Conservation (phyloP, 176 grass and related monocot genomes). For the Carex pumila region DNA sequence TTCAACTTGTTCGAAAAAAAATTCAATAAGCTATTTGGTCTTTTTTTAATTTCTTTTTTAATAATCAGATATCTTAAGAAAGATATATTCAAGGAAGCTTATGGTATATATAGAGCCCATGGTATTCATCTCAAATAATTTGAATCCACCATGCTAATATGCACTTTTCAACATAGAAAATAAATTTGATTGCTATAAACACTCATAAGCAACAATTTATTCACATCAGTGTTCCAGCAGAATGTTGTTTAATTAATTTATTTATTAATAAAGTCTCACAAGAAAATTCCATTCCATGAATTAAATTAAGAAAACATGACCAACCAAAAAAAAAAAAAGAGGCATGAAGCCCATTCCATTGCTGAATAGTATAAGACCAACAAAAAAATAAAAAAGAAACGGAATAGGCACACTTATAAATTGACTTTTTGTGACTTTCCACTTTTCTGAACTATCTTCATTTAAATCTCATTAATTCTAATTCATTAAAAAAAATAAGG, state of each 20-base stretch:
- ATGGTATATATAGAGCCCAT: not conserved
- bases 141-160: not conserved
- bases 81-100: not conserved
- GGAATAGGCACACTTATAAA: too few species aligned
- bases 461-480: too few species aligned
- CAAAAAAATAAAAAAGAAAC: too few species aligned
- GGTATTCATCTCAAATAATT: not conserved
- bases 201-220: not conserved
- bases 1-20: not conserved
- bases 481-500: too few species aligned
- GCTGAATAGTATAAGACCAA: too few species aligned
- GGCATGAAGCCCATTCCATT: too few species aligned
- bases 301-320: not conserved
- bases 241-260: not conserved
- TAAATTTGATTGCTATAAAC: not conserved
- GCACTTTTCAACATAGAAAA: not conserved
- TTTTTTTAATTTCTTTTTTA: not conserved
- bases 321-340: not conserved
- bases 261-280: not conserved
- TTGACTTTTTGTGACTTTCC: too few species aligned
- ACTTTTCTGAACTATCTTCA: too few species aligned
- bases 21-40: not conserved
- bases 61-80: not conserved
- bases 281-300: not conserved
- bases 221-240: too few species aligned